Conservation (phyloP, 306 rosid species). For the Fragaria vesca region DNA sequence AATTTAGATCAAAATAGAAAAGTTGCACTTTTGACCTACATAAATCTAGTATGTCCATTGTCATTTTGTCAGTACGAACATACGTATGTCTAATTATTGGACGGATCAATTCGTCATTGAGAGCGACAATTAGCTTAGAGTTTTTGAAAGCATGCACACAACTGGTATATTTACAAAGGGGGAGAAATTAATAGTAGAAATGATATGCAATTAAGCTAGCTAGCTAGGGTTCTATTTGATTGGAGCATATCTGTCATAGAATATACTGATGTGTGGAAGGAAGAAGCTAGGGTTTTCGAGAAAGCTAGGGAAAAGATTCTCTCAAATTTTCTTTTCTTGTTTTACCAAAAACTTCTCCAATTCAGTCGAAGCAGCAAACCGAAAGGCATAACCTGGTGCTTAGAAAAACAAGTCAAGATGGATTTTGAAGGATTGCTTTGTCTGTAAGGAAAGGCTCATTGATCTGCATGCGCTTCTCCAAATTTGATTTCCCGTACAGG, state of each 20-base stretch:
- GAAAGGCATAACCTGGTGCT: neutral
- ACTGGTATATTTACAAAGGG: too few species aligned
- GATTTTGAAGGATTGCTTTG: neutral
- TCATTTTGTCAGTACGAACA: too few species aligned
- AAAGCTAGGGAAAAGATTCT: neutral
- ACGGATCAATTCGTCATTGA: too few species aligned
- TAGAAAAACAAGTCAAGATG: neutral
- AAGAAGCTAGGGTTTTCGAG: neutral
- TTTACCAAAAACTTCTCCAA: too few species aligned
- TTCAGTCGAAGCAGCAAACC: neutral
- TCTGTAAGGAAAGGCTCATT: neutral
- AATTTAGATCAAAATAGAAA: too few species aligned
- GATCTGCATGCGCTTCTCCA: neutral
- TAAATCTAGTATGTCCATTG: too few species aligned
- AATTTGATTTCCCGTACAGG: neutral
- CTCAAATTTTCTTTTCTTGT: too few species aligned
- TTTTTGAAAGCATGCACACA: too few species aligned
- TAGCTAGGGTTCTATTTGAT: neutral
- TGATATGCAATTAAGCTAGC: neutral
- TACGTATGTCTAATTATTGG: too few species aligned
- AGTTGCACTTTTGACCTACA: too few species aligned
- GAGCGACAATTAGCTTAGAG: too few species aligned
- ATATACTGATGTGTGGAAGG: constrained; percentile 3
- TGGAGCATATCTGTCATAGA: neutral
- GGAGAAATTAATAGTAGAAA: neutral